Percentiles rank a stretch among this genome's conserved stretches.
Evolutionary conservation across 1,139 yeast genomes (phyloP).

Genomic region (Taphrina confusa): DNA sequence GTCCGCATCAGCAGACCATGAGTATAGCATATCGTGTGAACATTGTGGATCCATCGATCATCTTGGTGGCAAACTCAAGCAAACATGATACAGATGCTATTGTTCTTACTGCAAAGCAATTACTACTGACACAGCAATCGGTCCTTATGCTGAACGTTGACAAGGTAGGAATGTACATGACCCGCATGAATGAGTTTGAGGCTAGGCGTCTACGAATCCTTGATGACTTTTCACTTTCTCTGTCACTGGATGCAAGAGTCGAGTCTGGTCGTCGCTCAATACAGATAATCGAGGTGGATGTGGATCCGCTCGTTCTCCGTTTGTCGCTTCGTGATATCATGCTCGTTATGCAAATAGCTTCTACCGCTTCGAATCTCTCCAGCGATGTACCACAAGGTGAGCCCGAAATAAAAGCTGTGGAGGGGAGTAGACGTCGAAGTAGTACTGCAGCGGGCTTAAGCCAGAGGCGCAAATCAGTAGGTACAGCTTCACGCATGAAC

Average conservation of each 20-base stretch:
- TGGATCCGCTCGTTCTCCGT: constrained; percentile 79
- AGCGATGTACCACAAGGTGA: not conserved
- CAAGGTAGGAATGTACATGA: constrained; percentile 82
- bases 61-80: constrained; percentile 78
- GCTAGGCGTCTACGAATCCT: constrained; percentile 67
- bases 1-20: constrained; percentile 36
- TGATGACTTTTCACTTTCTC: constrained; percentile 83
- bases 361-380: constrained; percentile 63
- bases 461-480: constrained; percentile 7
- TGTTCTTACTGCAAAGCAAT: constrained; percentile 82
- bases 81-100: constrained; percentile 75
- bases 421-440: not conserved
- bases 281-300: constrained; percentile 66
- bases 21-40: constrained; percentile 61
- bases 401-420: not conserved
- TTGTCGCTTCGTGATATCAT: constrained; percentile 84
- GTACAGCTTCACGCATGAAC: constrained; percentile 1
- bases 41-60: constrained; percentile 74
- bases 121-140: constrained; percentile 69
- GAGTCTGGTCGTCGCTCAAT: constrained; percentile 60
- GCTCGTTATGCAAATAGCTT: constrained; percentile 71
- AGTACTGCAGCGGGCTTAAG: not conserved
- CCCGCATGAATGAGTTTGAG: constrained; percentile 68
- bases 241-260: constrained; percentile 71
- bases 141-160: constrained; percentile 64